Percentiles rank a stretch among this genome's conserved stretches.
Conservation (phyloP, 2,329 filamentous ascomycete genomes). For the Diaporthe ampelina region DNA sequence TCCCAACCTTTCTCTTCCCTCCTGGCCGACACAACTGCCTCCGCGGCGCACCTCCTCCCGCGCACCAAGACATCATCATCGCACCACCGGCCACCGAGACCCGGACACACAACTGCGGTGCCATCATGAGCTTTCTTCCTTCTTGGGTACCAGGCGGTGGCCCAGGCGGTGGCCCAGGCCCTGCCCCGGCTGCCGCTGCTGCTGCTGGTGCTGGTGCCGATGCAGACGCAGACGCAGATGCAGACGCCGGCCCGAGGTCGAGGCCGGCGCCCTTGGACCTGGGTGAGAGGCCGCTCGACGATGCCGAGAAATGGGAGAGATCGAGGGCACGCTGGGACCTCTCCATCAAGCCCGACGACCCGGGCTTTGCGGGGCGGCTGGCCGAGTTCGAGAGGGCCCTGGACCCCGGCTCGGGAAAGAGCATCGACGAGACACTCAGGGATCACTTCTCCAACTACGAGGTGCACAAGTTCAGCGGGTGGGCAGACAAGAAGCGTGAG, state of each 20-base stretch:
- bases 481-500: conserved; percentile 28
- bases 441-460: conserved; percentile 32
- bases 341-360: conserved; percentile 13
- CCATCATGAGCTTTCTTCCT: conserved; percentile 12
- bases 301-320: conserved; percentile 23
- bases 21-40: conserved; percentile 15
- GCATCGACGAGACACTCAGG: conserved; percentile 27
- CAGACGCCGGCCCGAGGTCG: not conserved
- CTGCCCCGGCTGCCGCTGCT: not conserved
- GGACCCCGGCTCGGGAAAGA: conserved; percentile 3
- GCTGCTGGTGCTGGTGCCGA: not conserved
- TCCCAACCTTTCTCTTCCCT: not conserved
- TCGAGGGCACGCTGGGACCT: conserved; percentile 32
- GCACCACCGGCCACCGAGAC: not conserved
- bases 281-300: not conserved
- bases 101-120: not conserved
- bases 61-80: not conserved
- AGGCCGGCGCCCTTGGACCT: not conserved
- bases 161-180: not conserved
- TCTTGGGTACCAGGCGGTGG: not conserved
- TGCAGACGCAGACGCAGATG: not conserved
- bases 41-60: not conserved
- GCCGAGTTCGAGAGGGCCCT: conserved; percentile 16
- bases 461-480: conserved; percentile 34
- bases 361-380: not conserved